Evolutionary conservation across 305 asterid genomes (phyloP), one percentile per base, ranked within the genome.

Genomic region (Fraxinus sp.): DNA sequence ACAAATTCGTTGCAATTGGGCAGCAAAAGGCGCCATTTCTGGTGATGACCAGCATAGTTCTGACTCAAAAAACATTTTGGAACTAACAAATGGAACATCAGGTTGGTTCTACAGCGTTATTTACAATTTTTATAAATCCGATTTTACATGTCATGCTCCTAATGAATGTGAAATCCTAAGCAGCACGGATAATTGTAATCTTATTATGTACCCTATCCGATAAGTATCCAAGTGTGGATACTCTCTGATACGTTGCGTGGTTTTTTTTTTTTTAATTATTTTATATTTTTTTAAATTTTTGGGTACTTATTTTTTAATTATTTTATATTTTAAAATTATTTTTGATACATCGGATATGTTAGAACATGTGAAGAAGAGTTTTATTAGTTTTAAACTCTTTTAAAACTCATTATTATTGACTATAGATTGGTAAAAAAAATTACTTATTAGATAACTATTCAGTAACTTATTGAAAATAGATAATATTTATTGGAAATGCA

Each of bases 1-100:
- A 88, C 98, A 92, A 85, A 93, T 95, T 79, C 97, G 98, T 26
- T 95, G 98, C 90, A 95, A 95, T 81, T 93, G 98, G 98, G 98
- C 98, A 7, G 76, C 98, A 9, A 93, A 95, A 86, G 94, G 98
- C 84, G 98, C 95, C 39, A 91, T 89, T 77, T 35, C 66, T 75
- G 91, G 84, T 36, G 97, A 95, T 64, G 98, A 95, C 64, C 91
- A 92, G 83, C 95, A 83, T 88, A 86, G 59, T 84, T 85, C 95
- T 79, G 98, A 95, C 82, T 82, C 92, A 35, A 93, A 90, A 88
- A 88, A 86, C 81, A 89, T 92, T 32, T 94, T 92, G 78, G 98
- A 95, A 84, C 86, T 95, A 79, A 90, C 95, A 74, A 89, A 89
- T 86, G 97, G 97, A 81, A 55, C 91, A 83, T 91, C 95, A 84